Evolutionary conservation across 139 green algal species (phyloP).

Genomic region (Mychonastes homosphaera): DNA sequence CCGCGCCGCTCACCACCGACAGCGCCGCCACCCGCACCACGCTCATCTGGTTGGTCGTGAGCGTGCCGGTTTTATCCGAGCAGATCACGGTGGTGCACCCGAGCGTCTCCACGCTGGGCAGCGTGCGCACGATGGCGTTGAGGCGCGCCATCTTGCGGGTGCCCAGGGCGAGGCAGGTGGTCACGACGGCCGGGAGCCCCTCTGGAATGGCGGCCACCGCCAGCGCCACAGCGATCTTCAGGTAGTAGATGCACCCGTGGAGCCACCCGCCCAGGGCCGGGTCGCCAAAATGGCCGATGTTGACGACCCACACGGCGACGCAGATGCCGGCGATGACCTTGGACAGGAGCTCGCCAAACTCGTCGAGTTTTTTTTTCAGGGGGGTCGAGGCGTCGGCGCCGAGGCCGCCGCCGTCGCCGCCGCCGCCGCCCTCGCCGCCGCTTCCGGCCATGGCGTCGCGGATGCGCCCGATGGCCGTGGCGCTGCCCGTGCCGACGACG

Average conservation of each 20-base stretch:
- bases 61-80: slow-evolving; percentile 40
- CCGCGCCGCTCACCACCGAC: not conserved
- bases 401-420: too few species aligned
- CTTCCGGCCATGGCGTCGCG: slow-evolving; percentile 25
- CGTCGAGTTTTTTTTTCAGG: slow-evolving; percentile 70
- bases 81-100: slow-evolving; percentile 35
- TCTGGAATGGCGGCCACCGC: slow-evolving; percentile 81
- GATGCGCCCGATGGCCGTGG: slow-evolving; percentile 77
- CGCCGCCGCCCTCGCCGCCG: not conserved
- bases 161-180: slow-evolving; percentile 78
- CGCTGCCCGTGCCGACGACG: slow-evolving; percentile 56
- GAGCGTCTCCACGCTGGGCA: slow-evolving; percentile 44
- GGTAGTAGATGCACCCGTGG: slow-evolving; percentile 46
- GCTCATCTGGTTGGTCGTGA: slow-evolving; percentile 61
- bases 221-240: slow-evolving; percentile 74
- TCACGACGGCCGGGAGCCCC: slow-evolving; percentile 73
- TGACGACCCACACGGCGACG: slow-evolving; percentile 75
- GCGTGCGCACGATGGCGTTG: slow-evolving; percentile 55
- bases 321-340: slow-evolving; percentile 60
- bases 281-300: slow-evolving; percentile 66
- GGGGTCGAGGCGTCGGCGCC: slow-evolving; percentile 38
- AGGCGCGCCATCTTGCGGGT: slow-evolving; percentile 73
- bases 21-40: slow-evolving; percentile 17
- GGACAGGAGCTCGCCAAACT: slow-evolving; percentile 60
- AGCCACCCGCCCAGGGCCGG: slow-evolving; percentile 63